These are phyloP conservation scores for Fusarium marasasianum DNA, from an alignment of 2,329 filamentous ascomycete species.

Conservation along the genomic window DNA sequence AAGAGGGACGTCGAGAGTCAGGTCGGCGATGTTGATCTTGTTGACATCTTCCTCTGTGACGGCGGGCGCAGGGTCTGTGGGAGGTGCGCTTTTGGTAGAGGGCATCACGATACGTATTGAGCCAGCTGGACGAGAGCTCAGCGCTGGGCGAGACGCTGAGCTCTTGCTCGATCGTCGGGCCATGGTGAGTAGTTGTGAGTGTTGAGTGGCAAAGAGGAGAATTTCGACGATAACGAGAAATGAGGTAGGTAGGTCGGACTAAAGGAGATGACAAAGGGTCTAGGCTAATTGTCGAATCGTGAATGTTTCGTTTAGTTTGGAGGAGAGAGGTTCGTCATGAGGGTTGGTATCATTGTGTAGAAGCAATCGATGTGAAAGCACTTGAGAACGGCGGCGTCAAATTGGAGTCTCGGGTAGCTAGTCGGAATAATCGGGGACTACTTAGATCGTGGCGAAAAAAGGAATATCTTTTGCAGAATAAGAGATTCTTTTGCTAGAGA, in stretches of 20 bases:
- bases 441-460: slow-evolving; percentile 18
- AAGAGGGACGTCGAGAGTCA: slow-evolving; percentile 54
- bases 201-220: slow-evolving; percentile 23
- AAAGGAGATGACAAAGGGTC: not conserved
- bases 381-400: slow-evolving; percentile 60
- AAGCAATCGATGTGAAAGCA: slow-evolving; percentile 49
- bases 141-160: slow-evolving; percentile 19
- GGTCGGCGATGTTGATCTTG: slow-evolving; percentile 52
- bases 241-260: not conserved
- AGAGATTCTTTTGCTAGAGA: not conserved
- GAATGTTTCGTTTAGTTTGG: slow-evolving; percentile 25
- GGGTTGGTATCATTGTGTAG: slow-evolving; percentile 67
- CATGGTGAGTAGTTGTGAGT: slow-evolving; percentile 24
- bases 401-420: slow-evolving; percentile 31
- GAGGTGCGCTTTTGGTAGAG: not conserved
- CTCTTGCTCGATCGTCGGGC: slow-evolving; percentile 38
- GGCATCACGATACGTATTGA: slow-evolving; percentile 38
- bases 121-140: slow-evolving; percentile 13
- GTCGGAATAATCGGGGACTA: slow-evolving; percentile 13
- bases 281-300: not conserved
- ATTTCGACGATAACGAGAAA: slow-evolving; percentile 6
- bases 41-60: slow-evolving; percentile 55
- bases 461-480: not conserved
- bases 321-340: slow-evolving; percentile 52
- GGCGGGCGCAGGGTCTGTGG: slow-evolving; percentile 47